phyloP scores from a whole-genome alignment of 164 flowering plant genomes.

The Echeveria elegans region DNA sequence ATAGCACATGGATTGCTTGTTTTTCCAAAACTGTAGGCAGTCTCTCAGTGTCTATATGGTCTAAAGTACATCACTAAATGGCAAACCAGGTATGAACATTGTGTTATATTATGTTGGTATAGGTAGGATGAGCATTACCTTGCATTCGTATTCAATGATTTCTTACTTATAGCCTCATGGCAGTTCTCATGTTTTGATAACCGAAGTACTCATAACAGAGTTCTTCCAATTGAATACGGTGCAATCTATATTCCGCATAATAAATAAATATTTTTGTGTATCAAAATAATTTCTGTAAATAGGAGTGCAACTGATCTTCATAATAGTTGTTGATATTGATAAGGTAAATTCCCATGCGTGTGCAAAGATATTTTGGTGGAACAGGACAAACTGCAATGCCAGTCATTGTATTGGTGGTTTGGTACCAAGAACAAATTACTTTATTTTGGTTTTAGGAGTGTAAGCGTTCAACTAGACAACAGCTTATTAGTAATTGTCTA shows the following conservation, averaged over 20 bases:
- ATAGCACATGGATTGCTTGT: neutral
- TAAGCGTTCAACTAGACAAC: no score
- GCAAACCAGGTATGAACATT: no score
- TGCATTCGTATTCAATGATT: no score
- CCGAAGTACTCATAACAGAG: neutral
- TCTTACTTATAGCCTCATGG: no score
- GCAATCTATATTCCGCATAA: neutral
- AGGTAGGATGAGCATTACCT: no score
- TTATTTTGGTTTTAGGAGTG: neutral
- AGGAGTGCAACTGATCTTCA: neutral
- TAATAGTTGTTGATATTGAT: neutral
- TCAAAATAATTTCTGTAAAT: neutral
- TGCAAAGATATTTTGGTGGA: neutral
- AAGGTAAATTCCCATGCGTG: neutral
- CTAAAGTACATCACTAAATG: neutral
- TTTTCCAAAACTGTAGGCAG: neutral
- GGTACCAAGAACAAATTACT: neutral
- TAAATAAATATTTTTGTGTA: neutral
- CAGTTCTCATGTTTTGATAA: no score
- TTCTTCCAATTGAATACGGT: neutral
- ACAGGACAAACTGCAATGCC: neutral
- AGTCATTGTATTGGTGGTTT: neutral
- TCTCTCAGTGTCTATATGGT: neutral
- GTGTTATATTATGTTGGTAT: no score
- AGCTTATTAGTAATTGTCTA: neutral